Conservation (phyloP, 2,329 filamentous ascomycete genomes). For the Colletotrichum endophyticum region DNA sequence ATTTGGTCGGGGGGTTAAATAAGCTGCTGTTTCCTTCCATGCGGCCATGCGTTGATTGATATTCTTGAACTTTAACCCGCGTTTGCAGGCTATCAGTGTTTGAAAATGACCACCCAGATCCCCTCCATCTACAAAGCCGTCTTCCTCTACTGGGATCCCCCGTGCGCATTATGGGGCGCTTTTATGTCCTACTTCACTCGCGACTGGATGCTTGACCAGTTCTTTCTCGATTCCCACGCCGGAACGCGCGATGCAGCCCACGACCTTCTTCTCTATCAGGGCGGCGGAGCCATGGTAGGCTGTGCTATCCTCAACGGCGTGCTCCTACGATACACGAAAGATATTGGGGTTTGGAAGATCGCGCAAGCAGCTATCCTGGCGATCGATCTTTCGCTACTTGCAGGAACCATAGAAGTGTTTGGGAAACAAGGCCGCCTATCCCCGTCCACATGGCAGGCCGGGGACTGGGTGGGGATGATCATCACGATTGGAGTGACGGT, state of each 20-base stretch:
- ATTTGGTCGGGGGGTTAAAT: not conserved
- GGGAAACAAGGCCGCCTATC: slow-evolving; percentile 15
- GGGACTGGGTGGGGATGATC: not conserved
- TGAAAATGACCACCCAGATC: not conserved
- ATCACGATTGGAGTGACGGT: not conserved
- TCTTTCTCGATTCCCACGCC: not conserved
- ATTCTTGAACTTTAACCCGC: not conserved
- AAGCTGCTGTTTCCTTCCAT: not conserved
- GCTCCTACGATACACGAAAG: slow-evolving; percentile 22
- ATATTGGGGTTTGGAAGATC: slow-evolving; percentile 23
- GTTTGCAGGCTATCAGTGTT: not conserved
- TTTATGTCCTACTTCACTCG: slow-evolving; percentile 23
- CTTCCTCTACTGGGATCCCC: slow-evolving; percentile 26
- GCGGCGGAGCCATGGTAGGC: slow-evolving; percentile 22
- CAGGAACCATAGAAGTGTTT: slow-evolving; percentile 18
- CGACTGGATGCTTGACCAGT: slow-evolving; percentile 8
- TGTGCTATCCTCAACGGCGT: slow-evolving; percentile 21
- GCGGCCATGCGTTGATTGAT: not conserved
- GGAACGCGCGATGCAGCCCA: slow-evolving; percentile 17
- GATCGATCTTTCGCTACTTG: slow-evolving; percentile 24
- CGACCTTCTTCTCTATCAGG: slow-evolving; percentile 26
- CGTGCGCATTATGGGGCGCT: slow-evolving; percentile 24
- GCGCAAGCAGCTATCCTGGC: slow-evolving; percentile 24
- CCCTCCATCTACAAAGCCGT: slow-evolving; percentile 22
- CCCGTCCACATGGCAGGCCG: not conserved